Base-by-base conservation (phyloP, 139 green algal genomes). In the Trebouxia sp. region DNA sequence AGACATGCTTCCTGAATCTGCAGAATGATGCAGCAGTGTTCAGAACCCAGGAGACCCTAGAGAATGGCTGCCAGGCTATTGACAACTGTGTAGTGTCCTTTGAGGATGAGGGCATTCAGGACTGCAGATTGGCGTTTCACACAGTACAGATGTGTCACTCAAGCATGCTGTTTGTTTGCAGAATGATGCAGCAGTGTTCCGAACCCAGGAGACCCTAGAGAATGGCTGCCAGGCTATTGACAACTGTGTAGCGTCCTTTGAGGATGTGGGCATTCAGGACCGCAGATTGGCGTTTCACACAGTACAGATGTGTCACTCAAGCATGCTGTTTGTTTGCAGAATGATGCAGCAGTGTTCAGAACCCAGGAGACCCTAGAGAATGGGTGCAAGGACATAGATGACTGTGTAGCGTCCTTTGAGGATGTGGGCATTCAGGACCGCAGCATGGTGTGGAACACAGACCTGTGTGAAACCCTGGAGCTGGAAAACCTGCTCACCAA, bases 401-500 rank as follows among this genome's bases (percentile, higher is more conserved):
- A 97, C n/a, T 87, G 81, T 26, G 89, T 94, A 3, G 87, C 90
- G 0, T 92, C 87, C 5, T 95, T 95, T 76, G 43, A 84, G 50
- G 90, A 96, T 77, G 85, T 97, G 51, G 76, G 76, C 50, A 53
- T 82, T 26, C 75, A 86, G 76, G 91, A 94, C 82, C 83, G 84
- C 76, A 85, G 80, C 69, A 84, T 97, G 84, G 90, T 97, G 56
- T 98, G 94, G 94, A 98, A 98, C 90, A 97, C 95, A 1, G 94
- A 98, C 85, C 85, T 99, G 76, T 76, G 98, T 51, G 97, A 99
- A 74, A 50, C 80, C 10, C 78, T 99, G 80, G 97, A 99, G 94
- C 93, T 99, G 82, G 94, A 99, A 84, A 99, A 99, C 89, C 88
- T 99, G 87, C 92, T 99, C 22, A 93, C 92, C 78, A 98, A 98